Percentiles rank a stretch among this genome's conserved stretches.
Conservation (phyloP, 2,329 filamentous ascomycete species). For the Fusarium verrucosum region DNA sequence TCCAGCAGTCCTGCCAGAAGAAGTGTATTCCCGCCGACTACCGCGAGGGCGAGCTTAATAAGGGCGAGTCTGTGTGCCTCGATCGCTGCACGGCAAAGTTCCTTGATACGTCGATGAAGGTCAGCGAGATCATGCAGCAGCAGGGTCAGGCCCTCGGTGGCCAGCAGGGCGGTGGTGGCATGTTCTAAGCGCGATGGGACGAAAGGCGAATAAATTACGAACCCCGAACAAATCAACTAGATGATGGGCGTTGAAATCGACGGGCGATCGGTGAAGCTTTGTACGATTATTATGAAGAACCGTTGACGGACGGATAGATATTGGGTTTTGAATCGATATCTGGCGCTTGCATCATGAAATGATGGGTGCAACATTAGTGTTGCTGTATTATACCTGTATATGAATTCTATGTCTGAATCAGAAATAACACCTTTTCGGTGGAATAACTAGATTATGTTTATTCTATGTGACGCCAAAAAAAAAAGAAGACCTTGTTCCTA, state of each 20-base stretch:
- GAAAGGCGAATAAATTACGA: background rate
- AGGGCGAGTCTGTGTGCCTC: constrained; percentile 97
- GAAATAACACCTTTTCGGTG: constrained; percentile 30
- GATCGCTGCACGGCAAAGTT: constrained; percentile 98
- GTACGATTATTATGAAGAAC: constrained; percentile 33
- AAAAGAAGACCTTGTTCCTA: constrained; percentile 3
- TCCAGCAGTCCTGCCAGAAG: constrained; percentile 87
- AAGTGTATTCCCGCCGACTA: constrained; percentile 95
- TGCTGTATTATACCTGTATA: constrained; percentile 42
- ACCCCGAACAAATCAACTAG: constrained; percentile 1
- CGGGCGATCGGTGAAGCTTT: constrained; percentile 5
- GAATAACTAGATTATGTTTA: constrained; percentile 27
- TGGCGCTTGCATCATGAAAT: constrained; percentile 31
- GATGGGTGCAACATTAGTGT: constrained; percentile 26
- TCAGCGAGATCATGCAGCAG: constrained; percentile 94
- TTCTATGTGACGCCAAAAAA: constrained; percentile 14
- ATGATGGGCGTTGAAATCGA: background rate
- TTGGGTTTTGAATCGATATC: constrained; percentile 31
- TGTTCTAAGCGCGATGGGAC: constrained; percentile 42
- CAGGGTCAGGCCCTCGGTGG: constrained; percentile 73
- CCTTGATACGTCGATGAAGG: constrained; percentile 98
- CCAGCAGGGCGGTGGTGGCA: constrained; percentile 46
- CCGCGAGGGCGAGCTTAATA: constrained; percentile 96
- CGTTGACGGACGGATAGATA: constrained; percentile 21
- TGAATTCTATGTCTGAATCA: constrained; percentile 36